Conservation (phyloP, 805 yeast genomes). For the Isabelozyma gotoi region DNA sequence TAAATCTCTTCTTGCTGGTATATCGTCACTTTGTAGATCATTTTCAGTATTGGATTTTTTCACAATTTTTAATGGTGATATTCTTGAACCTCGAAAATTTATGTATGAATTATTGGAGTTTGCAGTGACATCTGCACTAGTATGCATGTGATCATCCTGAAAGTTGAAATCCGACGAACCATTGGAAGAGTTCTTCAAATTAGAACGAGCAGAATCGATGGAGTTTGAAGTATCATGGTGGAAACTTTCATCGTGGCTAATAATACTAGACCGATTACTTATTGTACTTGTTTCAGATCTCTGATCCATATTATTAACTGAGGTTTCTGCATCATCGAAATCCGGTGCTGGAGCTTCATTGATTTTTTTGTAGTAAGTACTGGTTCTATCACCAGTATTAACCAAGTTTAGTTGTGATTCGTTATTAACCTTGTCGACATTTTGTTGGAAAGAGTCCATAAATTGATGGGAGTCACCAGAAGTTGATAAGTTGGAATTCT, state of each 20-base stretch:
- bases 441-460: slow-evolving; percentile 38
- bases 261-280: slow-evolving; percentile 23
- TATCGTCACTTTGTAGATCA: slow-evolving; percentile 13
- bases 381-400: slow-evolving; percentile 16
- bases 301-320: slow-evolving; percentile 8
- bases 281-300: slow-evolving; percentile 20
- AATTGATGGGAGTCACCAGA: slow-evolving; percentile 42
- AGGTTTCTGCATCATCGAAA: slow-evolving; percentile 6
- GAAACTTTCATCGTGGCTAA: slow-evolving; percentile 12
- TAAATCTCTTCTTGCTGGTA: slow-evolving; percentile 29
- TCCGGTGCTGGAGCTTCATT: slow-evolving; percentile 17
- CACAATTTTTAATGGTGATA: slow-evolving; percentile 16
- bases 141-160: slow-evolving; percentile 2
- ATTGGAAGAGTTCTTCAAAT: background rate
- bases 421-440: slow-evolving; percentile 29
- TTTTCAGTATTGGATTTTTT: slow-evolving; percentile 10
- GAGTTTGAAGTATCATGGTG: background rate
- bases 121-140: background rate
- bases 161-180: slow-evolving; percentile 8
- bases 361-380: slow-evolving; percentile 32
- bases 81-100: slow-evolving; percentile 14
- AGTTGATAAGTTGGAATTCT: slow-evolving; percentile 22
- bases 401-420: background rate
- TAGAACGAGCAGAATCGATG: background rate
- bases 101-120: slow-evolving; percentile 6